A percentile compares a stretch with the other conserved stretches of the same genome.
Conservation (phyloP, 495 filamentous ascomycete genomes). For the Tuber umbilicatum region DNA sequence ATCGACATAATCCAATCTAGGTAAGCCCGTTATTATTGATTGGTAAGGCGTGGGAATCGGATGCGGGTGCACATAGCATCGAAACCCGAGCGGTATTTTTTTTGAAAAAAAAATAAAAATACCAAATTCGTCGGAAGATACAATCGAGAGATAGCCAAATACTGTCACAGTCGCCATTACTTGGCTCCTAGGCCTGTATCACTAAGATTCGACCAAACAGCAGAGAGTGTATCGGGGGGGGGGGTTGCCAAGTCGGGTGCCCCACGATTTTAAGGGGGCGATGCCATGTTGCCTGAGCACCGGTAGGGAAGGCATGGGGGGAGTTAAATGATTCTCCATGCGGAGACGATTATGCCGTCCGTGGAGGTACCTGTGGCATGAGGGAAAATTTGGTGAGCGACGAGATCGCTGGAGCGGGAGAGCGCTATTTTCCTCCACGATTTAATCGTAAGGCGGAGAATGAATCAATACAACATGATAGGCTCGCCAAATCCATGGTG, state of each 20-base stretch:
- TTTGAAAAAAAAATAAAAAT: too few species aligned
- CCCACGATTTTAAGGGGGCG: too few species aligned
- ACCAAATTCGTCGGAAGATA: background rate
- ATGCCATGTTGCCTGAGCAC: too few species aligned
- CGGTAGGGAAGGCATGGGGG: background rate
- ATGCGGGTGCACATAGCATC: background rate
- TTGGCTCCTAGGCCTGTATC: background rate
- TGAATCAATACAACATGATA: background rate
- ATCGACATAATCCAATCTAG: constrained; percentile 3
- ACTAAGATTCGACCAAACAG: background rate
- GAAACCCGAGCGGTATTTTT: background rate
- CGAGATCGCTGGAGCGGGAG: background rate
- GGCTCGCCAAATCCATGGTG: background rate
- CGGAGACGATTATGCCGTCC: background rate
- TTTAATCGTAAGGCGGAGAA: background rate
- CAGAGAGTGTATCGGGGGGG: background rate
- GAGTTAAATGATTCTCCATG: background rate
- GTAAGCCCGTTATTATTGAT: background rate
- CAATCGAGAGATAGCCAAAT: background rate
- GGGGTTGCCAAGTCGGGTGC: background rate
- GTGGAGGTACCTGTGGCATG: background rate
- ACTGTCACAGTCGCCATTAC: background rate
- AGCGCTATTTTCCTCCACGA: background rate
- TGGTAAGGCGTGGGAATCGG: background rate
- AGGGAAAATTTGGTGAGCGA: background rate